A percentile compares a stretch with the other conserved stretches of the same genome.
Evolutionary conservation across 2,329 filamentous ascomycete species (phyloP).

Genomic region (Paracoccidioides lutzii): DNA sequence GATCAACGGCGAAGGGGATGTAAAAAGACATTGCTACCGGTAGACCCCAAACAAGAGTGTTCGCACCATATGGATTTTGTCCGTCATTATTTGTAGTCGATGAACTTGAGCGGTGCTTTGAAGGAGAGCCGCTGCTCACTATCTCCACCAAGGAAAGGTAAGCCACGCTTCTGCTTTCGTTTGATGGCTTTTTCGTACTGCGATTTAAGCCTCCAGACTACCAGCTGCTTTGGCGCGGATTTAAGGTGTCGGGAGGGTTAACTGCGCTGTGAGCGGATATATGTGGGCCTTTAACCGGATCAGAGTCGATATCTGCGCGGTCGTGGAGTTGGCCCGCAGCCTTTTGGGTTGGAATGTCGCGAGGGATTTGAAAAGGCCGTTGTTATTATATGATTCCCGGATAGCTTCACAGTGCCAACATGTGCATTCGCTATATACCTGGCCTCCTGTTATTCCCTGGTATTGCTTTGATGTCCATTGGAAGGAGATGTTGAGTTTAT

Average conservation of each 20-base stretch:
- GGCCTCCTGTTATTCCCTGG: conserved; percentile 46
- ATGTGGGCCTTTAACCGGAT: conserved; percentile 49
- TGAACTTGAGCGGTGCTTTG: not conserved
- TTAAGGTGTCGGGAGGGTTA: conserved; percentile 14
- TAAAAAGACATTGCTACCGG: conserved; percentile 35
- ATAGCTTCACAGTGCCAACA: conserved; percentile 76
- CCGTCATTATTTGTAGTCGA: not conserved
- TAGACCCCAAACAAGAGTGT: conserved; percentile 33
- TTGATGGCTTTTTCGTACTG: conserved; percentile 17
- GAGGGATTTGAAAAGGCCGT: conserved; percentile 27
- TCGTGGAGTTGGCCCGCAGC: conserved; percentile 36
- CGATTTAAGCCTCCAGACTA: not conserved
- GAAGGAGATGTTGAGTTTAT: conserved; percentile 50
- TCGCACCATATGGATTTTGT: not conserved
- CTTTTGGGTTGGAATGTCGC: conserved; percentile 42
- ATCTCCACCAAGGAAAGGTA: not conserved
- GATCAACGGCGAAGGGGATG: conserved; percentile 36
- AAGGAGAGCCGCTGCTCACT: not conserved
- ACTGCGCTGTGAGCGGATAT: conserved; percentile 64
- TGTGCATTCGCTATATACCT: conserved; percentile 63
- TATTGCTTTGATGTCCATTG: conserved; percentile 62
- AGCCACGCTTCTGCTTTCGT: conserved; percentile 19
- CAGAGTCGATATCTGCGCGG: conserved; percentile 30
- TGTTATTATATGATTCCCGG: conserved; percentile 42
- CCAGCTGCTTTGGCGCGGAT: conserved; percentile 8